These are phyloP conservation scores for Rhodotorula sp. DNA, from an alignment of 1,284 basidiomycete species.

Conservation along the genomic window DNA sequence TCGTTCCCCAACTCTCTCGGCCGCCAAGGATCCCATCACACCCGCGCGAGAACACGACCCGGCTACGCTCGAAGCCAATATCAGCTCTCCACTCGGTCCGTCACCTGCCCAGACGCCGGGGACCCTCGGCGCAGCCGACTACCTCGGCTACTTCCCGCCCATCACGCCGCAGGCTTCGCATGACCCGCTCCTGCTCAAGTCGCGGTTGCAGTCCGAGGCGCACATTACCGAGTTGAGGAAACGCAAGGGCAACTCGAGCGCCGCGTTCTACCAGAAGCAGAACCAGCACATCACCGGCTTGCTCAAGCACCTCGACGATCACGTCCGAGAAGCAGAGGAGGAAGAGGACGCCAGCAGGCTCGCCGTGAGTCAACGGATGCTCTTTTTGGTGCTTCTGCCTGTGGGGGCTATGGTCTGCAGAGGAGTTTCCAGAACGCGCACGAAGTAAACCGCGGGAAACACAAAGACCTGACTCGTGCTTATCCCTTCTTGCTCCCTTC, in stretches of 20 bases:
- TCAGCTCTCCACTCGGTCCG: not conserved
- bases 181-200: constrained; percentile 42
- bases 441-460: not conserved
- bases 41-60: not conserved
- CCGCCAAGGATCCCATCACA: not conserved
- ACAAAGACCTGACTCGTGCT: constrained; percentile 17
- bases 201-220: constrained; percentile 56
- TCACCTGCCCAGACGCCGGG: not conserved
- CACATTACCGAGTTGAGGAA: constrained; percentile 61
- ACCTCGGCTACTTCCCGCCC: constrained; percentile 19
- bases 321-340: constrained; percentile 68
- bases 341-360: constrained; percentile 64
- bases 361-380: constrained; percentile 55
- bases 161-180: constrained; percentile 11
- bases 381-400: not conserved
- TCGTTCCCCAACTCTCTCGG: constrained; percentile 4
- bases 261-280: constrained; percentile 65
- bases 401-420: constrained; percentile 13
- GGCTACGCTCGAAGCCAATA: not conserved
- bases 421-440: too few relatives aligned
- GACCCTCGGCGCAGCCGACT: constrained; percentile 4
- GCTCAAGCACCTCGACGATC: constrained; percentile 83
- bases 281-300: constrained; percentile 81
- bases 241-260: constrained; percentile 57
- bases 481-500: too few relatives aligned